Percentiles rank a stretch among this genome's conserved stretches.
Evolutionary conservation across 2,329 filamentous ascomycete genomes (phyloP).

Genomic region (Pseudopyrenochaeta lycopersici): DNA sequence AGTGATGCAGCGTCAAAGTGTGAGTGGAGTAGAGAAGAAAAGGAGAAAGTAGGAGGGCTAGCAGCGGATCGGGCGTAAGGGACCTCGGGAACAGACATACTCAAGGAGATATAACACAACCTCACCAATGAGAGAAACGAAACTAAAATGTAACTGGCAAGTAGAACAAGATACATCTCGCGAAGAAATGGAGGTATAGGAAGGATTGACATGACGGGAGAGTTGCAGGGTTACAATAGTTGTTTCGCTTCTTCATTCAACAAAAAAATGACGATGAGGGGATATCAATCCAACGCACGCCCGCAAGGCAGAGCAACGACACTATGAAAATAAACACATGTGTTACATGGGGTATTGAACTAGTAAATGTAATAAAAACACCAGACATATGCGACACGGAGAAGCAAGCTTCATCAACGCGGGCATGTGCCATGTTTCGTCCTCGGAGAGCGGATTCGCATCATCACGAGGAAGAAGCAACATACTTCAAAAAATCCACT

Average conservation of each 20-base stretch:
- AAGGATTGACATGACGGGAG: constrained; percentile 11
- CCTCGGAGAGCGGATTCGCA: constrained; percentile 48
- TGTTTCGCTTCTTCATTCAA: constrained; percentile 21
- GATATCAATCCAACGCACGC: constrained; percentile 48
- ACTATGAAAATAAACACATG: constrained; percentile 46
- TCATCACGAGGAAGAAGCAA: constrained; percentile 36
- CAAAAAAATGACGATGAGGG: constrained; percentile 36
- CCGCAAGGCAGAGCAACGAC: constrained; percentile 49
- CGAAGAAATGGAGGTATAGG: background rate
- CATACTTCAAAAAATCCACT: constrained; percentile 48
- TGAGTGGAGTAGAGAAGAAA: constrained; percentile 41
- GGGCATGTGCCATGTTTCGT: constrained; percentile 33
- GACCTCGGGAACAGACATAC: constrained; percentile 53
- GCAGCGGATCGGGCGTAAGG: constrained; percentile 54
- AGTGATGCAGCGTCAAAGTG: constrained; percentile 37
- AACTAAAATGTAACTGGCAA: constrained; percentile 11
- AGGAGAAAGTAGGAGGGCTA: background rate
- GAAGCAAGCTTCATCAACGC: constrained; percentile 51
- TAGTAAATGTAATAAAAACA: constrained; percentile 45
- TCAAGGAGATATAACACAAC: constrained; percentile 48
- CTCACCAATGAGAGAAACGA: constrained; percentile 32
- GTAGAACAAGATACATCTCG: constrained; percentile 12
- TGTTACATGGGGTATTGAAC: constrained; percentile 36
- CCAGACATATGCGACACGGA: constrained; percentile 42
- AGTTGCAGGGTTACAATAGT: background rate